These are phyloP conservation scores for Arthrocladium fulminans DNA, from an alignment of 2,329 filamentous ascomycete genomes.

Conservation along the genomic window DNA sequence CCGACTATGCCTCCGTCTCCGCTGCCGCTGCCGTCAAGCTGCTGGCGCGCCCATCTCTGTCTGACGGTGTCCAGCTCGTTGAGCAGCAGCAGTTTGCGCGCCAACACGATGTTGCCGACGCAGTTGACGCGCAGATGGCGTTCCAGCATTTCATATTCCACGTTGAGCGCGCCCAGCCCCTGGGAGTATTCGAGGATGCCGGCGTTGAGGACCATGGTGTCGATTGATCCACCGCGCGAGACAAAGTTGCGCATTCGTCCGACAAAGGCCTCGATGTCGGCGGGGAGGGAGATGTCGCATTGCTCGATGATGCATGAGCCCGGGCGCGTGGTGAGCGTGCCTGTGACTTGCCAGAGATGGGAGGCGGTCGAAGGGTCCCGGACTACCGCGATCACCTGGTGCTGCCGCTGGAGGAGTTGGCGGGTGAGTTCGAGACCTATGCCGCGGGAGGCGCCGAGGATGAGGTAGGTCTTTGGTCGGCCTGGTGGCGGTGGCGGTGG, in stretches of 20 bases:
- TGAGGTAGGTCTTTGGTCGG: slow-evolving; percentile 23
- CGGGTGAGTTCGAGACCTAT: slow-evolving; percentile 45
- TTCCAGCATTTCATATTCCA: slow-evolving; percentile 42
- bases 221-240: slow-evolving; percentile 35
- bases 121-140: slow-evolving; percentile 51
- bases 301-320: slow-evolving; percentile 35
- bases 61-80: slow-evolving; percentile 38
- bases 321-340: slow-evolving; percentile 16
- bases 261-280: slow-evolving; percentile 43
- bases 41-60: background rate
- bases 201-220: slow-evolving; percentile 50
- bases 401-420: slow-evolving; percentile 35
- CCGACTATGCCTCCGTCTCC: background rate
- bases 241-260: slow-evolving; percentile 31
- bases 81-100: slow-evolving; percentile 44
- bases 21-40: background rate
- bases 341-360: slow-evolving; percentile 36
- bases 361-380: slow-evolving; percentile 36
- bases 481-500: background rate
- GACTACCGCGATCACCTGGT: slow-evolving; percentile 44
- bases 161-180: slow-evolving; percentile 1
- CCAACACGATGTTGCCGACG: slow-evolving; percentile 50
- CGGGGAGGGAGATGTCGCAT: slow-evolving; percentile 47
- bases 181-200: slow-evolving; percentile 50
- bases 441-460: slow-evolving; percentile 28